Percentiles rank a stretch among this genome's conserved stretches.
Conservation (phyloP, 2,329 filamentous ascomycete genomes). For the Pseudovirgaria hyperparasitica region DNA sequence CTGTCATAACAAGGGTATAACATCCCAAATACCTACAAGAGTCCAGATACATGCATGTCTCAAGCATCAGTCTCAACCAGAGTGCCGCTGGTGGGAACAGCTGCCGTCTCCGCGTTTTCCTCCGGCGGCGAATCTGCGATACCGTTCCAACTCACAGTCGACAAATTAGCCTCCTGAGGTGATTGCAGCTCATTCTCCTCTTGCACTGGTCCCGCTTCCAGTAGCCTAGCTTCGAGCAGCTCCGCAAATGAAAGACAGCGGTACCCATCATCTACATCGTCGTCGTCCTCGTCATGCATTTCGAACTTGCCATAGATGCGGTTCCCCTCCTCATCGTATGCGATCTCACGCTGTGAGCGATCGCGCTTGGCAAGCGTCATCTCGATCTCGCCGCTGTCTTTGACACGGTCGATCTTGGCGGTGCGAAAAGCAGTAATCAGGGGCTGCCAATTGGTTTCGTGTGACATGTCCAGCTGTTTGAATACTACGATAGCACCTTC, state of each 20-base stretch:
- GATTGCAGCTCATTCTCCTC: too few relatives aligned
- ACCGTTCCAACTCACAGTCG: too few relatives aligned
- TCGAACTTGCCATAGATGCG: constrained; percentile 71
- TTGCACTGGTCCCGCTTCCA: too few relatives aligned
- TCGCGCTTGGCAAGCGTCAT: constrained; percentile 60
- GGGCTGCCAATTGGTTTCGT: constrained; percentile 54
- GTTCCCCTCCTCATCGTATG: constrained; percentile 56
- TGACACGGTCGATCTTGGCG: constrained; percentile 45
- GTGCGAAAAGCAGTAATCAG: constrained; percentile 49
- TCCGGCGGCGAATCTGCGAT: too few relatives aligned
- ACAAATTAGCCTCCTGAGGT: too few relatives aligned
- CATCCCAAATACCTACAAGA: too few relatives aligned
- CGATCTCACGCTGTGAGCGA: constrained; percentile 42
- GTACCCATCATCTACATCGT: constrained; percentile 27
- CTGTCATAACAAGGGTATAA: too few relatives aligned
- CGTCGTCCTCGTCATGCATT: constrained; percentile 46
- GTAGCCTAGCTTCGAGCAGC: constrained; percentile 3
- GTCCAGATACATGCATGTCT: too few relatives aligned
- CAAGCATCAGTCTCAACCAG: too few relatives aligned
- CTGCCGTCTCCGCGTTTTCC: too few relatives aligned
- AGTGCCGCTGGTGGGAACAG: too few relatives aligned
- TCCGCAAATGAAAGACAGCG: constrained; percentile 1
- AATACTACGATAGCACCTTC: constrained; percentile 56
- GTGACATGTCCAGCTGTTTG: constrained; percentile 50
- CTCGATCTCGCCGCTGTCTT: constrained; percentile 41